Percentiles rank a stretch among this genome's conserved stretches.
phyloP scores from a whole-genome alignment of 73 alveolate species.

The Stentor coeruleus region DNA sequence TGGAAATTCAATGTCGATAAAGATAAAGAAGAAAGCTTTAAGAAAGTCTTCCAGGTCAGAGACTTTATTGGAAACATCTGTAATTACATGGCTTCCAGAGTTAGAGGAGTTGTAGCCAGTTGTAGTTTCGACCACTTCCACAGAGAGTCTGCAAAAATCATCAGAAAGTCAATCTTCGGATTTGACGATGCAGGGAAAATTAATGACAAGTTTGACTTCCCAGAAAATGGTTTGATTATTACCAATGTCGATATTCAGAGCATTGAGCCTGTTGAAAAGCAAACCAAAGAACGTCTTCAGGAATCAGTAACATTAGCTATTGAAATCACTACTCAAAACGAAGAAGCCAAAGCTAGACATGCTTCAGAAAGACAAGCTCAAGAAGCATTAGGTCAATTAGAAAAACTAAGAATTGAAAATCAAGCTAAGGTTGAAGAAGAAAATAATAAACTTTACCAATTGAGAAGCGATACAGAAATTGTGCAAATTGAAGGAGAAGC shows the following conservation, averaged over 20 bases:
- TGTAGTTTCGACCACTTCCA: conserved; percentile 70
- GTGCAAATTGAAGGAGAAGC: conserved; percentile 57
- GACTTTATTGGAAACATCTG: conserved; percentile 86
- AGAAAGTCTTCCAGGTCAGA: conserved; percentile 67
- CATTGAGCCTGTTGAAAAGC: conserved; percentile 80
- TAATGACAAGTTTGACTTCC: conserved; percentile 42
- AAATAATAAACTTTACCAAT: conserved; percentile 31
- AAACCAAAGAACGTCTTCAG: conserved; percentile 65
- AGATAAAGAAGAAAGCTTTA: conserved; percentile 34
- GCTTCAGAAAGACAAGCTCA: conserved; percentile 68
- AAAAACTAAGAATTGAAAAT: conserved; percentile 66
- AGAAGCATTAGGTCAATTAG: conserved; percentile 71
- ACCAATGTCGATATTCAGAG: conserved; percentile 74
- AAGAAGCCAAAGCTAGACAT: conserved; percentile 78
- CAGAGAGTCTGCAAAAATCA: conserved; percentile 55
- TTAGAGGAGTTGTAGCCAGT: conserved; percentile 77
- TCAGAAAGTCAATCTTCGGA: conserved; percentile 75
- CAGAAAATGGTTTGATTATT: conserved; percentile 40
- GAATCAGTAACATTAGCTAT: conserved; percentile 85
- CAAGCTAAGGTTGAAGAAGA: conserved; percentile 65
- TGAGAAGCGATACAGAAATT: conserved; percentile 39
- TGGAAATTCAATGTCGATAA: conserved; percentile 66
- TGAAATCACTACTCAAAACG: conserved; percentile 77
- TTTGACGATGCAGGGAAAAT: conserved; percentile 66
- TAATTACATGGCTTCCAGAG: conserved; percentile 69